Evolutionary conservation across 352 stramenopile genomes (phyloP), one percentile per base, ranked within the genome.

Genomic region (Phytophthora fragariaefolia): DNA sequence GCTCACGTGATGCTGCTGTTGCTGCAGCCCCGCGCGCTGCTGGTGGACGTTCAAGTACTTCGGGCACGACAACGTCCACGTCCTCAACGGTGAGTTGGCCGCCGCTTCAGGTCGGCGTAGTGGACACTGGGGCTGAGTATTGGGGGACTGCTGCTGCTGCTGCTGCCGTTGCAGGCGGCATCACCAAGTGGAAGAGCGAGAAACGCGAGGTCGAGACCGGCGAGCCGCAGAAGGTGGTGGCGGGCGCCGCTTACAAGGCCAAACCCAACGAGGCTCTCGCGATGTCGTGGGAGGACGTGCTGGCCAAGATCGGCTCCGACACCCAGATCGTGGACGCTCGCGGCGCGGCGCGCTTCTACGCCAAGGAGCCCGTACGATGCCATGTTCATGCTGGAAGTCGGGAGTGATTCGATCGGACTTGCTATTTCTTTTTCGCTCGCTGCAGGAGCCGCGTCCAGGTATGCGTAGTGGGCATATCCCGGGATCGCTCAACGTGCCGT

Each of bases 401-500:
- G 4, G 42, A 20, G n/a, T n/a, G 9, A 18, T 4, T 28, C 34
- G 34, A 18, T 50, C n/a, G n/a, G n/a, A n/a, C n/a, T 17, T 32
- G 22, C 15, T 3, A 36, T 24, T 10, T 48, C 9, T 42, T 52
- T 1, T 20, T 36, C 42, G 20, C 24, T 36, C 46, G 2, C 17
- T 59, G 23, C 32, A 95, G 87, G 96, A 99, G 63, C 96, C 95
- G 17, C 86, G 96, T 32, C 80, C 89, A 12, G 93, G 94, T 28
- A 87, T 98, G 74, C 80, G 93, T 45, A 76, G 87, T 18, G 96
- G 96, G 1, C 96, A 98, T 66, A 98, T 98, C 69, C 95, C 96
- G 15, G 83, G 84, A 9, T 78, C 93, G 9, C 57, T 96, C 12
- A 98, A 98, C 68, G 73, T 98, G 0, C 95, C 94, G 0, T 98